phyloP scores from a whole-genome alignment of 805 yeast genomes.

The Candida alai region DNA sequence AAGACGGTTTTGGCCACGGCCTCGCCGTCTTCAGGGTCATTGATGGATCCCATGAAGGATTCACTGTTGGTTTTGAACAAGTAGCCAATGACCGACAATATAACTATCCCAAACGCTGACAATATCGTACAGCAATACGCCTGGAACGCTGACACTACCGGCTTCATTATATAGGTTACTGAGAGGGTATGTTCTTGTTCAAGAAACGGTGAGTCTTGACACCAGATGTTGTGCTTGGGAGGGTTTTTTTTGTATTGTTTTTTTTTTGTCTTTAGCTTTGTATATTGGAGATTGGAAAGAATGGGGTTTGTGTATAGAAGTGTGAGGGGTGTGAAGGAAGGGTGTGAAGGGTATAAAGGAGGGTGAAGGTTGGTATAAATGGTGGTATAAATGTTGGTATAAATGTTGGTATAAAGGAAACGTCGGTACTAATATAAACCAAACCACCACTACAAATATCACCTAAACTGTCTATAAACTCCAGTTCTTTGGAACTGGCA shows the following conservation, averaged over 20 bases:
- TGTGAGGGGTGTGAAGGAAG: too few relatives aligned
- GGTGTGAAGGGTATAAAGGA: too few relatives aligned
- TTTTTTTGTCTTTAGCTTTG: conserved; percentile 1
- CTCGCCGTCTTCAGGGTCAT: conserved; percentile 88
- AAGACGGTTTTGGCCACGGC: conserved; percentile 91
- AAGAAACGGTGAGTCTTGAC: not conserved
- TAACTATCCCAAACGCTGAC: conserved; percentile 88
- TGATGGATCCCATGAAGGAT: conserved; percentile 86
- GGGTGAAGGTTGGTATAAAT: too few relatives aligned
- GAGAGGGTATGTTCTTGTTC: conserved; percentile 1
- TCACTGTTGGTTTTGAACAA: conserved; percentile 80
- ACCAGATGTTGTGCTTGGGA: not conserved
- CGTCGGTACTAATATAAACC: too few relatives aligned
- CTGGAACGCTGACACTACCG: conserved; percentile 57
- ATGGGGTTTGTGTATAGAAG: too few relatives aligned
- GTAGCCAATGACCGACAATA: conserved; percentile 78
- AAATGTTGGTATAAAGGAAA: too few relatives aligned
- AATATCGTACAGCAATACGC: conserved; percentile 96
- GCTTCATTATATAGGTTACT: conserved; percentile 27
- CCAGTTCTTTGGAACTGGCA: too few relatives aligned
- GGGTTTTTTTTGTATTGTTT: not conserved
- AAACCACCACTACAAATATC: too few relatives aligned
- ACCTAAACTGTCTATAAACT: too few relatives aligned
- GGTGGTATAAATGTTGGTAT: too few relatives aligned
- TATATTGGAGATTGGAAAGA: not conserved